Base-by-base conservation (phyloP, 2,329 filamentous ascomycete species). In the Penicillium griseofulvum region DNA sequence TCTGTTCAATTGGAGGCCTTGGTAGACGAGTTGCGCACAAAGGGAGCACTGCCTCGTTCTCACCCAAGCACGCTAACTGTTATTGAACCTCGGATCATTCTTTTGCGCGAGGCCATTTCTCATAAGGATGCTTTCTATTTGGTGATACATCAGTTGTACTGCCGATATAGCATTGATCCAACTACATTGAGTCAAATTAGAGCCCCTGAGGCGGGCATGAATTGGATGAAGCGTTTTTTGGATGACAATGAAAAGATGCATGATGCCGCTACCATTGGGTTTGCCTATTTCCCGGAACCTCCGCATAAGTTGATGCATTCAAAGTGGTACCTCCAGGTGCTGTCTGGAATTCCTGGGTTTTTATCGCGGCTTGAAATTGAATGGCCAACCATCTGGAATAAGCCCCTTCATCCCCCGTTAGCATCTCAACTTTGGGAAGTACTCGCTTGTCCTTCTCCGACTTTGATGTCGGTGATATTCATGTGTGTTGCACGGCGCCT, bases 121-220 rank as follows among this genome's bases (percentile, higher is more conserved):
- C 63, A 67, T 0, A 69, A 78, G 5, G 89, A 92, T 67, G 58
- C 76, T 44, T 83, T 88, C 65, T 91, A 87, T 66, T 62, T 91
- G 47, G 76, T 80, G 6, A 67, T 89, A 12, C 87, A 89, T 65
- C 87, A 89, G 65, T 56, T 87, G 2, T 86, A 84, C 68, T 88
- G 85, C 65, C 65, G 81, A 19, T 83, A 81, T 79, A 79, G 78
- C 4, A 54, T 72, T 3, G 67, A 58, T 34, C 22, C 34, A 17
- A 17, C 14, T 9, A 22, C 75, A 17, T 72, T 69, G 0, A 49
- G 60, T 1, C 57, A 66, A 3, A 65, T 81, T 5, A 36, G 45
- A 55, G 11, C 38, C n/a, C 3, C 39, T 9, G 36, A 34, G 12
- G 8, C n/a, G 10, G 42, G 42, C 17, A 42, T 52, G 28, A 3